Base-by-base conservation (phyloP, 352 stramenopile species). In the Saprolegnia parasitica region DNA sequence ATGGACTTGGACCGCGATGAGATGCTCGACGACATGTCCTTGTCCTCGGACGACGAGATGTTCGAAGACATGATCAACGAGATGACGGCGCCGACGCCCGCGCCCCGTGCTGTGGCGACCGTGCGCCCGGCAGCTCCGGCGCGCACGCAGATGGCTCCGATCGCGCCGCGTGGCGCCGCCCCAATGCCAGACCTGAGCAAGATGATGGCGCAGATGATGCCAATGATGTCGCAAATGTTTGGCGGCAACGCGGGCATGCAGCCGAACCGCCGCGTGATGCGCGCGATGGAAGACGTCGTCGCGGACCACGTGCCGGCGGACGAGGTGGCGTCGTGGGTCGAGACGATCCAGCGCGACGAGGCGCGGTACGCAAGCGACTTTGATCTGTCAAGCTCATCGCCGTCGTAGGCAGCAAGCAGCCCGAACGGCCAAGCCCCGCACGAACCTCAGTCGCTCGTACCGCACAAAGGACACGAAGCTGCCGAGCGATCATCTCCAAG, bases 181-280 rank as follows among this genome's bases (percentile, higher is more conserved):
- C 64, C 49, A 24, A 84, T 88, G 83, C 83, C 82, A 6, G 81
- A 93, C 57, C 65, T 93, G 35, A 68, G 83, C 65, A 80, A 90
- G 63, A 91, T 93, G 83, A 91, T 93, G 83, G 81, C 78, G 21
- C 83, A 93, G 67, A 93, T 93, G 86, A 93, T 93, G 84, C 84
- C 83, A 23, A 90, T 93, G 84, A 90, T 90, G 83, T 89, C 81
- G 37, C 82, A 90, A 74, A 89, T 93, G 77, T 82, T 93, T 24
- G 80, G 82, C 56, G 75, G 71, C 20, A 50, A 54, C 54, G 80
- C 79, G 61, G 62, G 72, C 13, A 71, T 80, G 32, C 72, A 76
- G 8, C 49, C 56, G 6, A 45, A 35, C 65, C 18, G 50, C 46
- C 42, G 57, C 46, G 62, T 72, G 40, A 60, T 67, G 0, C 71